Evolutionary conservation across 495 filamentous ascomycete genomes (phyloP), one percentile per base, ranked within the genome.

Genomic region (Hyaloscypha bicolor): DNA sequence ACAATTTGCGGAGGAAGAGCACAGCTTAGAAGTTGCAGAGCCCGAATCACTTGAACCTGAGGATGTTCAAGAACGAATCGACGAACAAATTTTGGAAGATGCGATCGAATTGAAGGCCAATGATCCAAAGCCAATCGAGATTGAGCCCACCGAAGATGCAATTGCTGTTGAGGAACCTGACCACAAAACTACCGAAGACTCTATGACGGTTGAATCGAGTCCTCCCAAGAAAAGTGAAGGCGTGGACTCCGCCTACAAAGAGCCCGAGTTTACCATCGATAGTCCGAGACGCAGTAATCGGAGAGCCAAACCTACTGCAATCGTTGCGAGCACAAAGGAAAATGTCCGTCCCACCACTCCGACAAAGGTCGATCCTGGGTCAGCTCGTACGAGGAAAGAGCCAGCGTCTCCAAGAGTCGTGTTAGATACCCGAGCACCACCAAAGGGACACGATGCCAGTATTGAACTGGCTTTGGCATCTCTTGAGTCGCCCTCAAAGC

Each of bases 391-490:
- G 31, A 9, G 11, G 29, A 60, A 62, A 33, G 65, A 71, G 3
- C 4, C 30, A 3, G 16, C 39, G 1, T 69, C 65, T 19, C 63
- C 71, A 35, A 61, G 51, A 32, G 31, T 69, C 37, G 55, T 68
- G 2, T n/a, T 69, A 4, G 68, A 71, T 42, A 16, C 56, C 6
- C 62, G 35, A 62, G 12, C 52, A 31, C 63, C 65, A 5, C 65
- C 65, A 16, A 64, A 66, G 19, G 69, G 67, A 21, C 64, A 72
- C 35, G 72, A 74, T 60, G 67, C 68, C 5, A 75, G 71, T 39
- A 58, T 68, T 39, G 68, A 73, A 48, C 37, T 75, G 16, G 71
- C 73, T 31, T 48, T 68, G 4, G 51, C 71, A 21, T 56, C 67
- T 3, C 45, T 70, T 11, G 65, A 59, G 3, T 75, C 73, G 14